phyloP scores from a whole-genome alignment of 768 basidiomycete species.

The Suillus sp. region DNA sequence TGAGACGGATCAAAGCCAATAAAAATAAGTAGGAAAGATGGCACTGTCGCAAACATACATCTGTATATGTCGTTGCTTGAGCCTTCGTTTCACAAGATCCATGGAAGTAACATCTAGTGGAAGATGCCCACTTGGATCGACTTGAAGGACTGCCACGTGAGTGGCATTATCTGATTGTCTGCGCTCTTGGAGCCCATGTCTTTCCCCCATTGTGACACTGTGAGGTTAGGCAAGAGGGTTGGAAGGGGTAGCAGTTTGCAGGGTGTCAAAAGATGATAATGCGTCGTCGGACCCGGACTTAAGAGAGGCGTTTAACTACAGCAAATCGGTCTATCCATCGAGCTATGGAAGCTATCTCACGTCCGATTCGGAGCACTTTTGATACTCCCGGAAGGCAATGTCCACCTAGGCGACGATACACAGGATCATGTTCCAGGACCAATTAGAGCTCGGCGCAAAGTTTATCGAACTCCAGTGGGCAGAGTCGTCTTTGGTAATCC shows the following conservation, averaged over 20 bases:
- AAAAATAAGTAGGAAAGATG: neutral
- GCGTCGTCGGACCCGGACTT: neutral
- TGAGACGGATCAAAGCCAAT: conserved; percentile 1
- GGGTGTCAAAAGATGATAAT: neutral
- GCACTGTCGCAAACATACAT: conserved; percentile 49
- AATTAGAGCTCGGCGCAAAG: neutral
- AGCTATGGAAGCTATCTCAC: neutral
- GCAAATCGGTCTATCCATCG: neutral
- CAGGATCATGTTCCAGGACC: neutral
- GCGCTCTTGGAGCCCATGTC: neutral
- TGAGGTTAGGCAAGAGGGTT: neutral
- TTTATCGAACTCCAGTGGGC: neutral
- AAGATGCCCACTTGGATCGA: neutral
- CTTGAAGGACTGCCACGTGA: neutral
- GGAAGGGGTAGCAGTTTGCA: neutral
- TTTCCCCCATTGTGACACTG: neutral
- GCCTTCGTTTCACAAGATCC: conserved; percentile 68
- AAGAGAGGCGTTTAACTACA: neutral
- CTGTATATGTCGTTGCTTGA: conserved; percentile 78
- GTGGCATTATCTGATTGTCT: neutral
- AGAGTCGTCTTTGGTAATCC: neutral
- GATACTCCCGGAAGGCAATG: neutral
- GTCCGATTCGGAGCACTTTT: neutral
- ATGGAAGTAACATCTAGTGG: conserved; percentile 53
- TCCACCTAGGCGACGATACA: neutral